Evolutionary conservation across 2,329 filamentous ascomycete genomes (phyloP).

Genomic region (Grosmannia penicillata): DNA sequence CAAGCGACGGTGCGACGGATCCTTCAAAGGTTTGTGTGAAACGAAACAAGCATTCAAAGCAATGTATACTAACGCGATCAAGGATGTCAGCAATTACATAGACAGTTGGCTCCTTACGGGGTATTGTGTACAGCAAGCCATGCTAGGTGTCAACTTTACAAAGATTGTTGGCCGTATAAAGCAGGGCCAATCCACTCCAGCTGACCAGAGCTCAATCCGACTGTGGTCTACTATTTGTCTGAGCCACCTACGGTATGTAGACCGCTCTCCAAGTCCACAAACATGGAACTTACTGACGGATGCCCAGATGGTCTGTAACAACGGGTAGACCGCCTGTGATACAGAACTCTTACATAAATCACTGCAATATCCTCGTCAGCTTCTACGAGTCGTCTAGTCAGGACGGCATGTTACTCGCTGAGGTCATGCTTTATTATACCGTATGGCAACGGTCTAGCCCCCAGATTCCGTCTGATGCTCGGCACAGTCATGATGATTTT

Average conservation of each 20-base stretch:
- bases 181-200: neutral
- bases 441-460: neutral
- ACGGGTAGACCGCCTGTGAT: neutral
- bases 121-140: constrained; percentile 1
- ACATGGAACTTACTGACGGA: too few species aligned
- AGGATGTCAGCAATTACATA: constrained; percentile 25
- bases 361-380: neutral
- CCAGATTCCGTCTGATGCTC: neutral
- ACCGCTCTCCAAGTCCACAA: too few species aligned
- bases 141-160: neutral
- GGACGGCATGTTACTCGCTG: neutral
- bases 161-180: neutral
- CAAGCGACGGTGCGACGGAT: neutral
- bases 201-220: neutral
- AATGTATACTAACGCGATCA: too few species aligned
- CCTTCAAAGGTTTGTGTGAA: neutral
- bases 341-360: neutral
- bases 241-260: constrained; percentile 1
- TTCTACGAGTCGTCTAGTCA: neutral
- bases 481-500: neutral
- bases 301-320: neutral
- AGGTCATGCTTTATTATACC: neutral
- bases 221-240: neutral
- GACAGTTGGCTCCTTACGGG: constrained; percentile 22
- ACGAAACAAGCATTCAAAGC: too few species aligned